phyloP scores from a whole-genome alignment of 2,329 filamentous ascomycete genomes.

The Colletotrichum tofieldiae region DNA sequence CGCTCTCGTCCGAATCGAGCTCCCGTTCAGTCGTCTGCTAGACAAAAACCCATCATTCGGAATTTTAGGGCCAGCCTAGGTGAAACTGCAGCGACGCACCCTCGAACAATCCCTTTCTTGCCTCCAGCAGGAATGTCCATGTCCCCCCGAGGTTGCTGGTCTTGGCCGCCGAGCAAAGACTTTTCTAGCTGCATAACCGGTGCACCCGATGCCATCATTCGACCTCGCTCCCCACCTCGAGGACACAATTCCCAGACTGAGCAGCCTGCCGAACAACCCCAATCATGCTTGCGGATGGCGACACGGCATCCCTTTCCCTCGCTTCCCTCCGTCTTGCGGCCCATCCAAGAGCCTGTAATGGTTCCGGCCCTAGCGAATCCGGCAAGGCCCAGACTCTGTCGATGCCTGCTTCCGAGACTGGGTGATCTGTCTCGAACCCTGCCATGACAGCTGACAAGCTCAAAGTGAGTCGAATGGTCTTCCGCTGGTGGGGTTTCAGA shows the following conservation, averaged over 20 bases:
- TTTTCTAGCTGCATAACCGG: conserved; percentile 27
- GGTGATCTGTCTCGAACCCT: conserved; percentile 19
- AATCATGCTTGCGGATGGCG: conserved; percentile 24
- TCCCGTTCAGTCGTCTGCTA: background rate
- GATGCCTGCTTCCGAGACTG: background rate
- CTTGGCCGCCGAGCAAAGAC: conserved; percentile 17
- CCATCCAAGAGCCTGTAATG: background rate
- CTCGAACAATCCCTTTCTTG: conserved; percentile 40
- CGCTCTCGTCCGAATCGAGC: background rate
- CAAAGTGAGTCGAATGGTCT: conserved; percentile 1
- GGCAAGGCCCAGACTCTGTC: conserved; percentile 22
- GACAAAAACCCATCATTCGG: conserved; percentile 1
- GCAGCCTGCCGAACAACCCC: conserved; percentile 6
- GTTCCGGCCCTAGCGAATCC: background rate
- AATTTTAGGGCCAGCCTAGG: conserved; percentile 4
- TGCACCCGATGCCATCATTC: background rate
- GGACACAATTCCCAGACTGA: background rate
- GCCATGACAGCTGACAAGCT: conserved; percentile 25
- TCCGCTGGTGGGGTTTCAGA: conserved; percentile 30
- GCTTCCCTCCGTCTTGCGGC: background rate
- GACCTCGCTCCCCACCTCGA: background rate
- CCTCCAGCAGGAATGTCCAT: conserved; percentile 25
- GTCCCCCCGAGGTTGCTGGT: conserved; percentile 17
- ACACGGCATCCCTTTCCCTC: conserved; percentile 7
- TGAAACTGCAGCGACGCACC: conserved; percentile 1